Evolutionary conservation across 176 grass and related monocot species (phyloP).

Genomic region (Triticum turgidum): DNA sequence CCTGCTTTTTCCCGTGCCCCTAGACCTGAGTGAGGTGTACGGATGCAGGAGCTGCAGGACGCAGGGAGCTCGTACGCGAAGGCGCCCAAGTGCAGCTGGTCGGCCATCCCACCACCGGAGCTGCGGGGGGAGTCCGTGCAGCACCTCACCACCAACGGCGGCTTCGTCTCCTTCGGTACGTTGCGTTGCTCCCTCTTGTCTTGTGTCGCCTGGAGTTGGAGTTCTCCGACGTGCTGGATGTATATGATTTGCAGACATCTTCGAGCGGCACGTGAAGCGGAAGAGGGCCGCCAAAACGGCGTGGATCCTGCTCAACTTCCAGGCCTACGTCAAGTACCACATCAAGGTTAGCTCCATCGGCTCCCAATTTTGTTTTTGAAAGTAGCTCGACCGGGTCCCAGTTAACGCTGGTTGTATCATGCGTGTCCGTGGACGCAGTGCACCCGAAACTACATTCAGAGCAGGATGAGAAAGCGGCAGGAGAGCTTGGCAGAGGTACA

Average conservation of each 20-base stretch:
- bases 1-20: too few species aligned
- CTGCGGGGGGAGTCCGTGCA: conserved; percentile 71
- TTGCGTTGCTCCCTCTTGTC: neutral
- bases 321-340: conserved; percentile 74
- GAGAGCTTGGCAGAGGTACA: conserved; percentile 60
- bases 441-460: conserved; percentile 73
- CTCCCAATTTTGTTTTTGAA: too few species aligned
- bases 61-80: conserved; percentile 37
- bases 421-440: conserved; percentile 33
- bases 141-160: conserved; percentile 83
- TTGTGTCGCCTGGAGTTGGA: neutral
- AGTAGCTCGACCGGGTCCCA: too few species aligned
- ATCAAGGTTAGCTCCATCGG: conserved; percentile 64
- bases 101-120: conserved; percentile 77
- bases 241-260: conserved; percentile 38
- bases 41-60: conserved; percentile 67
- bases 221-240: neutral
- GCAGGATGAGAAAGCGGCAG: conserved; percentile 63
- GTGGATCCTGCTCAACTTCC: conserved; percentile 84
- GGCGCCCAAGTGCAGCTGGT: conserved; percentile 75
- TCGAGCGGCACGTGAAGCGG: conserved; percentile 50
- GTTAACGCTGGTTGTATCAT: too few species aligned
- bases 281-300: conserved; percentile 57
- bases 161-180: conserved; percentile 85
- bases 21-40: neutral